Evolutionary conservation across 495 filamentous ascomycete genomes (phyloP), one percentile per base, ranked within the genome.

Genomic region (Baudoinia panamericana): DNA sequence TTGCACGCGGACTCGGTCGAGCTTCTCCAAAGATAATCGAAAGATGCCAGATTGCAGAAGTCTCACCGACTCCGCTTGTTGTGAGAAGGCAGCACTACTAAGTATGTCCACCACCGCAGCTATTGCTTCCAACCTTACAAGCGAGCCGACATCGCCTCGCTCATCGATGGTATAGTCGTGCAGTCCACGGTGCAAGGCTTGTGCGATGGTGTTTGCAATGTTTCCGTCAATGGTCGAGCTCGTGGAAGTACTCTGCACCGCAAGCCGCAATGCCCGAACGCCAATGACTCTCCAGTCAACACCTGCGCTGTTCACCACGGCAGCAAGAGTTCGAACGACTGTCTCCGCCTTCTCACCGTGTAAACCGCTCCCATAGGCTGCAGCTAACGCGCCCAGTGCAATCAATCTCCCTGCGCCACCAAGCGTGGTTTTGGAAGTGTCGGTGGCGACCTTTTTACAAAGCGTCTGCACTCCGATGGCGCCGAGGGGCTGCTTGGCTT

Each of bases 111-210:
- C 67, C 2, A 76, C 77, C 47, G 71, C 41, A 11, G 19, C 68
- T 16, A 94, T 68, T 21, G 82, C 87, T 52, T 86, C 80, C 11
- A 84, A 53, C 10, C 90, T 68, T 10, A 88, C 79, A 21, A 80
- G 70, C 2, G 84, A 92, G 3, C 90, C 90, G 39, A 95, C 68
- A 53, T 99, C 90, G 10, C 90, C 92, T 7, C 84, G 69, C 28
- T 81, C 70, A 50, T 82, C 85, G 8, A 81, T 82, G 0, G 82
- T 86, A 49, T 96, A 95, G 54, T 99, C 87, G 39, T 90, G 80
- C 30, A 96, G 56, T 0, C 50, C 53, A 8, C 35, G 39, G 24
- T 53, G 52, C 22, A 60, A 40, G 7, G 56, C 59, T 13, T 26
- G 27, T 0, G 41, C 30, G 18, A 60, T 55, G 3, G 45, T 33